Evolutionary conservation across 2,329 filamentous ascomycete species (phyloP).

Genomic region (Pseudofabraea citricarpa): DNA sequence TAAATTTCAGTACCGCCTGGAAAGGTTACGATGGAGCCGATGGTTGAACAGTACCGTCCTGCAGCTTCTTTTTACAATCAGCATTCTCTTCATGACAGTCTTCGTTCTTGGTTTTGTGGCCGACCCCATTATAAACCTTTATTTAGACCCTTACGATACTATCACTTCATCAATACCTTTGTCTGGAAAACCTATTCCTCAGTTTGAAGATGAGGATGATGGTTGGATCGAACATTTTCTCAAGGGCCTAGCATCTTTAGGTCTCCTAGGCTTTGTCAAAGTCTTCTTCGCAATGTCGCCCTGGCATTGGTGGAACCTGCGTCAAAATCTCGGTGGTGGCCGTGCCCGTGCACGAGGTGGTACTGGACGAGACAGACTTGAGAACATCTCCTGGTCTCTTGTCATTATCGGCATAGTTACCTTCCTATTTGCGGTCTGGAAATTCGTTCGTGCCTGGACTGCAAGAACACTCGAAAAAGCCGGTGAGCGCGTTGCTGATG

Average conservation of each 20-base stretch:
- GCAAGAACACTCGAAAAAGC: constrained; percentile 69
- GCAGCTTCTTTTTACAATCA: constrained; percentile 65
- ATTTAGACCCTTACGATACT: constrained; percentile 70
- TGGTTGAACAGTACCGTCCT: constrained; percentile 62
- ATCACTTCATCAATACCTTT: constrained; percentile 41
- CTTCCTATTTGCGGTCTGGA: constrained; percentile 77
- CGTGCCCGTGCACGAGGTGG: constrained; percentile 46
- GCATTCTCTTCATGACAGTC: constrained; percentile 66
- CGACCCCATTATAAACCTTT: constrained; percentile 86
- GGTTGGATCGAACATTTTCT: constrained; percentile 80
- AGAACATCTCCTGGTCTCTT: constrained; percentile 74
- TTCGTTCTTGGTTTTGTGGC: constrained; percentile 88
- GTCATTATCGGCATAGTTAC: constrained; percentile 76
- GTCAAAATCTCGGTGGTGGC: constrained; percentile 53
- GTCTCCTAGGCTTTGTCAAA: constrained; percentile 80
- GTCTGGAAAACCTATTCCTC: constrained; percentile 33
- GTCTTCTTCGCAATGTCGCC: constrained; percentile 69
- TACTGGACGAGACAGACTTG: constrained; percentile 71
- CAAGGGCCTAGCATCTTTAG: constrained; percentile 87
- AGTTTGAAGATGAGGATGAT: constrained; percentile 40
- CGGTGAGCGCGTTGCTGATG: constrained; percentile 77
- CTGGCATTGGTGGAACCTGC: constrained; percentile 58
- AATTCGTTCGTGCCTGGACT: constrained; percentile 70
- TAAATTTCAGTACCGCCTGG: constrained; percentile 74
- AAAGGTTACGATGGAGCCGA: constrained; percentile 70